Conservation (phyloP, 176 grass and related monocot genomes). For the Ensete glaucum region DNA sequence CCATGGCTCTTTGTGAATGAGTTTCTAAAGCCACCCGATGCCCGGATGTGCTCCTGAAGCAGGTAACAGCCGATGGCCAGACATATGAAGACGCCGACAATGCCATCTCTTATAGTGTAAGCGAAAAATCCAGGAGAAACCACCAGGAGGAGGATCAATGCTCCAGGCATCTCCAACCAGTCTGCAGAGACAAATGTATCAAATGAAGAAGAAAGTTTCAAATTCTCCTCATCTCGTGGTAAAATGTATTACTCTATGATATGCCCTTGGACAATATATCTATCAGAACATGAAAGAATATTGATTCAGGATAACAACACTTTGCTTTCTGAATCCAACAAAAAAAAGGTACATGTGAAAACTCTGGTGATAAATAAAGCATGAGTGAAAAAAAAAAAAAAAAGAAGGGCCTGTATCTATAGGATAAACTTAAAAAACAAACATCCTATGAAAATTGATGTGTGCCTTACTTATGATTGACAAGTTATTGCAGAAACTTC, state of each 20-base stretch:
- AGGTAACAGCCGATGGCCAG: conserved; percentile 78
- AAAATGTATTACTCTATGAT: neutral
- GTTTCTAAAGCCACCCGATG: conserved; percentile 70
- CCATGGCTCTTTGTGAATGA: conserved; percentile 71
- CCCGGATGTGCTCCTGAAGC: conserved; percentile 78
- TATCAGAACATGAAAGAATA: too few species aligned
- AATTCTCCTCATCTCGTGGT: neutral
- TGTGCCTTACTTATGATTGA: too few species aligned
- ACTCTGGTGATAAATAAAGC: too few species aligned
- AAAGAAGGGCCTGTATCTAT: too few species aligned
- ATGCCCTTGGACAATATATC: too few species aligned
- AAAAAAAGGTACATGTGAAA: too few species aligned
- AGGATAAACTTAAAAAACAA: too few species aligned
- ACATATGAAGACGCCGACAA: conserved; percentile 50
- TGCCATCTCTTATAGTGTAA: conserved; percentile 26
- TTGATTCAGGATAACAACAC: too few species aligned
- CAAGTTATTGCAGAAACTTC: too few species aligned
- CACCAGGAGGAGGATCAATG: conserved; percentile 70
- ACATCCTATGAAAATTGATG: too few species aligned
- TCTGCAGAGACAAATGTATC: conserved; percentile 21
- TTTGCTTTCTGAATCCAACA: too few species aligned
- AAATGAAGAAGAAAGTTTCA: conserved; percentile 11
- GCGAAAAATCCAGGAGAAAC: conserved; percentile 65
- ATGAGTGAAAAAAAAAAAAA: too few species aligned
- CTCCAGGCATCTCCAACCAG: conserved; percentile 65